Percentiles rank a stretch among this genome's conserved stretches.
These are phyloP conservation scores for Basidiobolus meristosporus DNA, from an alignment of 371 early-diverging fungal genomes.

Conservation along the genomic window DNA sequence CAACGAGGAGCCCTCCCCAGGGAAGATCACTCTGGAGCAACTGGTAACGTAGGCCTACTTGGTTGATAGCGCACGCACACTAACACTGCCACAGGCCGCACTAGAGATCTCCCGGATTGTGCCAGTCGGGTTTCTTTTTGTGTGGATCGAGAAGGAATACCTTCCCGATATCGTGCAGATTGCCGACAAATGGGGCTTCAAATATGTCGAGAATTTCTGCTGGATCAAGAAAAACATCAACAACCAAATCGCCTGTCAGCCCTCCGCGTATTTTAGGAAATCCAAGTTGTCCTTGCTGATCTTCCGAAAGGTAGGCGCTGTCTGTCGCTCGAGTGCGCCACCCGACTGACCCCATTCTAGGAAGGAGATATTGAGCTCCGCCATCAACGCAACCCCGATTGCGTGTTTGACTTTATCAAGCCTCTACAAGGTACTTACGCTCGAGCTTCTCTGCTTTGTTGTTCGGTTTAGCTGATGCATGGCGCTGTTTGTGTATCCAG, in stretches of 20 bases:
- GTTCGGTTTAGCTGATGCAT: neutral
- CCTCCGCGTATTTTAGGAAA: constrained; percentile 51
- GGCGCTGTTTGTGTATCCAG: neutral
- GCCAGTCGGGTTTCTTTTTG: constrained; percentile 57
- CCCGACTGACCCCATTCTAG: constrained; percentile 5
- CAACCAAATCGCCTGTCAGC: constrained; percentile 50
- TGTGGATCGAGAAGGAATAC: constrained; percentile 82
- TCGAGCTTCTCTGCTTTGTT: neutral
- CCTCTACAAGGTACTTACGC: constrained; percentile 13
- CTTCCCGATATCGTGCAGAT: constrained; percentile 54
- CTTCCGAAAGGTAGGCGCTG: constrained; percentile 46
- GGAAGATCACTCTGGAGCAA: constrained; percentile 42
- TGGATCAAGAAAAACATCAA: constrained; percentile 75
- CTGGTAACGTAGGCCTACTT: constrained; percentile 19
- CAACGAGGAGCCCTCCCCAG: constrained; percentile 38
- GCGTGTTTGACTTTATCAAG: constrained; percentile 78
- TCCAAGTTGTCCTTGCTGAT: constrained; percentile 74
- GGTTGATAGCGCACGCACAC: neutral
- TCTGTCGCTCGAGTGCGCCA: neutral
- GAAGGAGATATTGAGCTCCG: constrained; percentile 70
- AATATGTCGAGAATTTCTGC: constrained; percentile 87
- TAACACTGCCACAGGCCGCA: neutral
- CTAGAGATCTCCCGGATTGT: neutral
- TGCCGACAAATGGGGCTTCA: constrained; percentile 65
- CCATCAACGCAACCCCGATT: constrained; percentile 85